phyloP scores from a whole-genome alignment of 1,284 basidiomycete genomes.

The Austroboletus novae-zelandiae region DNA sequence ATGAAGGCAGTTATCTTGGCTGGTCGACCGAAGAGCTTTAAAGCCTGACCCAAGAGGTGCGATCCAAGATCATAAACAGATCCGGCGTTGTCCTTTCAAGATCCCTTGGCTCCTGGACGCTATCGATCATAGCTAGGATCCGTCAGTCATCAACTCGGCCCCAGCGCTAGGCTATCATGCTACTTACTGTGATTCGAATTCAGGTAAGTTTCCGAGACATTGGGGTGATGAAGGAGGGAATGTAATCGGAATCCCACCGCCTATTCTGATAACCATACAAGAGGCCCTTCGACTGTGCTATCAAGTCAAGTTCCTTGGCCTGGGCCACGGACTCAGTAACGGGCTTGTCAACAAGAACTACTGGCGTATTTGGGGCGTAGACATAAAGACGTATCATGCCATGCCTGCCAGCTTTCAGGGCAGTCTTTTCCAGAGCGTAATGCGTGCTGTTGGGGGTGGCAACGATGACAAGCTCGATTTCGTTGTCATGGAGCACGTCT shows the following conservation, averaged over 20 bases:
- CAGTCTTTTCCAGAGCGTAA: slow-evolving; percentile 63
- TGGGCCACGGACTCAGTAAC: slow-evolving; percentile 66
- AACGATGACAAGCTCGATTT: slow-evolving; percentile 58
- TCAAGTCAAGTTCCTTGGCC: slow-evolving; percentile 62
- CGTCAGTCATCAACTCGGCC: neutral
- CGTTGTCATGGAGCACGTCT: too few relatives aligned
- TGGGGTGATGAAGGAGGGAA: slow-evolving; percentile 54
- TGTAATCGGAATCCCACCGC: slow-evolving; percentile 81
- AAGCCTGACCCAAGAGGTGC: slow-evolving; percentile 75
- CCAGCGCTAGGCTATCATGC: neutral
- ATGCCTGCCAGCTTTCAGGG: slow-evolving; percentile 74
- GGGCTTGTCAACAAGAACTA: slow-evolving; percentile 84
- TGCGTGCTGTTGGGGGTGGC: slow-evolving; percentile 83
- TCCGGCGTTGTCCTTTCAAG: slow-evolving; percentile 69
- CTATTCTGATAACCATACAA: slow-evolving; percentile 82
- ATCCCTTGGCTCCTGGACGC: slow-evolving; percentile 62
- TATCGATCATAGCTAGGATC: slow-evolving; percentile 71
- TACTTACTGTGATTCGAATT: slow-evolving; percentile 73
- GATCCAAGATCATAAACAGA: slow-evolving; percentile 64
- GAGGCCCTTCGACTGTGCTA: slow-evolving; percentile 67
- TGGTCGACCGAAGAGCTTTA: slow-evolving; percentile 77
- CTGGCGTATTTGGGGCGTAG: neutral
- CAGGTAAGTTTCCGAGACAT: slow-evolving; percentile 63
- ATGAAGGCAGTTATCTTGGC: slow-evolving; percentile 65
- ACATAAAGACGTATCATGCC: slow-evolving; percentile 40